phyloP scores from a whole-genome alignment of 805 yeast species.

The Starmerella bacillaris region DNA sequence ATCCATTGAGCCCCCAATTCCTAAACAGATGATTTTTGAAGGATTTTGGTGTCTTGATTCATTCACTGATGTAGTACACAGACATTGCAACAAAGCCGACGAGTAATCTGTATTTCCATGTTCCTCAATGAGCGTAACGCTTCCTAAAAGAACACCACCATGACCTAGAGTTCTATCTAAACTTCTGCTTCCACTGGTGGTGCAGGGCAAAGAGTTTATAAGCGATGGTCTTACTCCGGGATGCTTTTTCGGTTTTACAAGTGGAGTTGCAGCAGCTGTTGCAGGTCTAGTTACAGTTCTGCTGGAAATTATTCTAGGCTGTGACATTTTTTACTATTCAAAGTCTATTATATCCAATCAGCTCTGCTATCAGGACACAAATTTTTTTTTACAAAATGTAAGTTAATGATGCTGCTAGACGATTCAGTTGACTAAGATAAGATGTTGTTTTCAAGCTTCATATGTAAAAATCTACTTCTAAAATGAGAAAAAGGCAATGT shows the following conservation, averaged over 20 bases:
- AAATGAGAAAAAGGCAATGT: no score
- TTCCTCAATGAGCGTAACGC: slow-evolving; percentile 56
- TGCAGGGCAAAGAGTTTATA: slow-evolving; percentile 51
- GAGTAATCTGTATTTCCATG: slow-evolving; percentile 77
- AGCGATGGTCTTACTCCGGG: slow-evolving; percentile 63
- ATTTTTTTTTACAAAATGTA: no score
- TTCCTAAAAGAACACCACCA: slow-evolving; percentile 71
- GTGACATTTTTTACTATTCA: no score
- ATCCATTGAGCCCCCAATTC: slow-evolving; percentile 8
- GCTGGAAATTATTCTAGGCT: neutral
- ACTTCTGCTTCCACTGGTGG: slow-evolving; percentile 66
- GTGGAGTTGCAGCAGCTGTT: neutral
- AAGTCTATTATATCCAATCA: no score
- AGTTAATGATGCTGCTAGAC: no score
- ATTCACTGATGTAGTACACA: slow-evolving; percentile 55
- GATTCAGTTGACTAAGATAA: no score
- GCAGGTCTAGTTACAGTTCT: neutral
- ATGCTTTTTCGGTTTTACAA: slow-evolving; percentile 18
- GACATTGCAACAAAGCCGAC: slow-evolving; percentile 46
- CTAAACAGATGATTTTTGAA: slow-evolving; percentile 13
- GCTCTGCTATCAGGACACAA: no score
- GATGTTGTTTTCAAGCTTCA: no score
- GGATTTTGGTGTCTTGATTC: slow-evolving; percentile 35
- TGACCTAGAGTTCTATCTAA: slow-evolving; percentile 61
- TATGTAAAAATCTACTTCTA: no score